Evolutionary conservation across 345 rosid species (phyloP).

Genomic region (Psidium friedrichsthalianum): DNA sequence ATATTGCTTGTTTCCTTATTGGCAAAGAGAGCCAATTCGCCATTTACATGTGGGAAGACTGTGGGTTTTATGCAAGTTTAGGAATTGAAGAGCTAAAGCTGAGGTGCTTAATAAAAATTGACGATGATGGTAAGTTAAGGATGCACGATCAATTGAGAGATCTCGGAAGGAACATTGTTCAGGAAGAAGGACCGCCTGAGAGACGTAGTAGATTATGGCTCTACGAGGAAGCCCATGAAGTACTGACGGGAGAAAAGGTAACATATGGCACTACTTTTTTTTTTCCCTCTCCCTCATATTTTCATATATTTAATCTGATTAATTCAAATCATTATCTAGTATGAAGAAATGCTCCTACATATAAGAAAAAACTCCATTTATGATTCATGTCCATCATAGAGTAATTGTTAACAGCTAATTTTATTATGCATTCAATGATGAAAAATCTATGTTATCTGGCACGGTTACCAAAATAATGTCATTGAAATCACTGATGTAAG

Average conservation of each 20-base stretch:
- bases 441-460: not conserved
- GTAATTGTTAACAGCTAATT: not conserved
- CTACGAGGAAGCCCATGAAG: not conserved
- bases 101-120: not conserved
- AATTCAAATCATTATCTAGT: too few species aligned
- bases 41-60: not conserved
- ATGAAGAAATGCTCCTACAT: not conserved
- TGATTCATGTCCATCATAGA: not conserved
- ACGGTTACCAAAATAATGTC: not conserved
- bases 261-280: not conserved
- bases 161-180: not conserved
- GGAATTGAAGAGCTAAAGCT: not conserved
- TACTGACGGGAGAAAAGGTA: not conserved
- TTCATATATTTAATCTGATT: not conserved
- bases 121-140: not conserved
- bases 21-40: not conserved
- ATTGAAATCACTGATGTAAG: not conserved
- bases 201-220: not conserved
- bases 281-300: not conserved
- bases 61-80: not conserved
- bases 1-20: not conserved
- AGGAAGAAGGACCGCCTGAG: not conserved
- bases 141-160: not conserved
- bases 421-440: not conserved
- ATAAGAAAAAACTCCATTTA: not conserved